Evolutionary conservation across 2,329 filamentous ascomycete genomes (phyloP).

Genomic region (Colletotrichum lindemuthianum): DNA sequence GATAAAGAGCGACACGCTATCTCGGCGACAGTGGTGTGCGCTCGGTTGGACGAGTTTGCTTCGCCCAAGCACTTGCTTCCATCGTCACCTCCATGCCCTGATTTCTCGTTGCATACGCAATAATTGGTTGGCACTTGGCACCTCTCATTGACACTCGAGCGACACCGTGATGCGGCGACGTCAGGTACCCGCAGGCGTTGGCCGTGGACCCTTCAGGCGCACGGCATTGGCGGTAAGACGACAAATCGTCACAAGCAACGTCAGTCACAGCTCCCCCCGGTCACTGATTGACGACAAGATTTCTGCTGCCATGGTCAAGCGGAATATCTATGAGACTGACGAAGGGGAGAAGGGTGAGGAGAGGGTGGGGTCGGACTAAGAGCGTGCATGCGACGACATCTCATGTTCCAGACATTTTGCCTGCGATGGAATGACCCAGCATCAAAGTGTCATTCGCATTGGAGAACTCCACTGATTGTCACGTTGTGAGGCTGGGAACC

Average conservation of each 20-base stretch:
- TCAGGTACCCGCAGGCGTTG: conserved; percentile 2
- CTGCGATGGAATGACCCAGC: conserved; percentile 16
- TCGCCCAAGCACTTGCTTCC: conserved; percentile 3
- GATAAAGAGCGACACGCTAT: conserved; percentile 10
- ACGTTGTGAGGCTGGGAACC: conserved; percentile 23
- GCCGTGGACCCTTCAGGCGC: not conserved
- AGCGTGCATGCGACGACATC: conserved; percentile 1
- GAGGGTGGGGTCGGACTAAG: conserved; percentile 9
- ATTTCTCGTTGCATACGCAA: not conserved
- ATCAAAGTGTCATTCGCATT: conserved; percentile 21
- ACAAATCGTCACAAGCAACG: conserved; percentile 1
- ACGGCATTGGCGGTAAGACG: not conserved
- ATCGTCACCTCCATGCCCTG: conserved; percentile 11
- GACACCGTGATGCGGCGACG: conserved; percentile 1
- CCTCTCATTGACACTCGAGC: conserved; percentile 12
- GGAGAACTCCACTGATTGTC: conserved; percentile 29
- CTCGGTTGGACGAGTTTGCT: conserved; percentile 14
- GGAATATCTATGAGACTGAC: conserved; percentile 3
- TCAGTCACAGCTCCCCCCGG: not conserved
- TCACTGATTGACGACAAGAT: not conserved
- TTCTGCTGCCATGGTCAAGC: not conserved
- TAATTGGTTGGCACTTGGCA: not conserved
- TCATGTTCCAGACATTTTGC: conserved; percentile 33
- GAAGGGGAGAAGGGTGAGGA: conserved; percentile 10
- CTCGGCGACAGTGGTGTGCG: conserved; percentile 5